Base-by-base conservation (phyloP, 2,329 filamentous ascomycete species). In the Phialophora macrospora region DNA sequence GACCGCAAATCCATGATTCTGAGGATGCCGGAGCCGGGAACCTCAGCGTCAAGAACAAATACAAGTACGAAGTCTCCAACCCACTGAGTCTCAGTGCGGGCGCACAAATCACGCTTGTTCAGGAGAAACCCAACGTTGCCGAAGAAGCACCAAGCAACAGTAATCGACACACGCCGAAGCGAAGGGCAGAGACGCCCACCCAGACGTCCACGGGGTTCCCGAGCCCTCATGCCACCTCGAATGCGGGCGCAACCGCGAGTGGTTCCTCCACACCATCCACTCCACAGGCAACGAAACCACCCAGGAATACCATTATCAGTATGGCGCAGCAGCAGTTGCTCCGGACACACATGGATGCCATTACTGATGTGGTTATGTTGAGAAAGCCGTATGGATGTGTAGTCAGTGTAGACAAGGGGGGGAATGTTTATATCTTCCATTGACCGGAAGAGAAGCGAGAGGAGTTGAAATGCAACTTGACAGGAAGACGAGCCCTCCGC, bases 301-400 rank as follows among this genome's bases (percentile, higher is more conserved):
- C 90, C 1, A 85, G 92, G 70, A 90, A 90, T 67, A 94, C 92
- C 12, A 89, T 97, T 30, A 95, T 97, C 68, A 93, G 90, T 67
- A 81, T 90, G 70, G 91, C 96, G 79, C 93, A 97, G 76, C 92
- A 96, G 76, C 88, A 92, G 77, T 77, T 99, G 71, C 80, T 98
- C 64, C 90, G 88, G 75, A 92, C 90, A 65, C 95, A 99, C 79
- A 78, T 97, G 73, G 95, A 99, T 78, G 88, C 88, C 3, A 88
- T 99, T 65, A 85, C 91, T 74, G 94, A 98, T 79, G 88, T 97
- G 71, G 90, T 90, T n/a, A 80, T 98, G 74, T 78, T 99, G 71
- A 92, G 97, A 80, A 84, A 87, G 70, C 95, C 95, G 26, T 97
- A 96, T 77, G 90, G 90, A 4, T 97, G 98, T 92, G 90, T 93